phyloP scores from a whole-genome alignment of 352 stramenopile genomes.

The Phytophthora pinifolia region DNA sequence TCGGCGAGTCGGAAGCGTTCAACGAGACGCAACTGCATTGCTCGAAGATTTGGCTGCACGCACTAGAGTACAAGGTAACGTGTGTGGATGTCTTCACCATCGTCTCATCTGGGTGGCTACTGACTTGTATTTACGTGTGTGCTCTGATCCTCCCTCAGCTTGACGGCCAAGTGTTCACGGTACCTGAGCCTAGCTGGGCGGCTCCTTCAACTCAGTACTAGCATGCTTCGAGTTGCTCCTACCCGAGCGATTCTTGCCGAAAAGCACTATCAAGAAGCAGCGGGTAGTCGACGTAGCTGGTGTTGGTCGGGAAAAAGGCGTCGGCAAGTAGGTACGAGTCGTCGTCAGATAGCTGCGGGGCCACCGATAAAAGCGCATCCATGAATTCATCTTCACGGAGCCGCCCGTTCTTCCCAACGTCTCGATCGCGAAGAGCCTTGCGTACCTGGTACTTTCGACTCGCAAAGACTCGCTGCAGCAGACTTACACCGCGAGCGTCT shows the following conservation, averaged over 20 bases:
- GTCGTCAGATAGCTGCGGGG: conserved; percentile 63
- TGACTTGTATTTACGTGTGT: conserved; percentile 20
- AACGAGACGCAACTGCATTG: conserved; percentile 88
- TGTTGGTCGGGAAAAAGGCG: conserved; percentile 75
- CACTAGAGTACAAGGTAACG: conserved; percentile 84
- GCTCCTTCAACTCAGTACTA: conserved; percentile 45
- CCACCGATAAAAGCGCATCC: conserved; percentile 58
- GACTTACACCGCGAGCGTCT: conserved; percentile 37
- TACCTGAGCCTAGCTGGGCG: conserved; percentile 66
- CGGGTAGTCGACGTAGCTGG: conserved; percentile 65
- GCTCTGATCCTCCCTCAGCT: conserved; percentile 41
- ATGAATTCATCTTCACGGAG: conserved; percentile 80
- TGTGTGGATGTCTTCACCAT: neutral
- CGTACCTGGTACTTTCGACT: conserved; percentile 70
- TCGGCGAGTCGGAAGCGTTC: conserved; percentile 65
- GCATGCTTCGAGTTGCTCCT: neutral
- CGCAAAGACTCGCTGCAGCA: conserved; percentile 60
- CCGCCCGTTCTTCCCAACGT: conserved; percentile 52
- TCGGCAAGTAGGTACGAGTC: conserved; percentile 75
- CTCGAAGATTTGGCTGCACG: conserved; percentile 86
- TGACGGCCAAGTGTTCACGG: conserved; percentile 60
- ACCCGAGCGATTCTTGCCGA: conserved; percentile 17
- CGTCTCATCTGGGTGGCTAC: neutral
- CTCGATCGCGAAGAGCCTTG: conserved; percentile 59
- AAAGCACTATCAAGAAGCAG: conserved; percentile 73